Conservation (phyloP, 2,329 filamentous ascomycete genomes). For the Dactylella cylindrospora region DNA sequence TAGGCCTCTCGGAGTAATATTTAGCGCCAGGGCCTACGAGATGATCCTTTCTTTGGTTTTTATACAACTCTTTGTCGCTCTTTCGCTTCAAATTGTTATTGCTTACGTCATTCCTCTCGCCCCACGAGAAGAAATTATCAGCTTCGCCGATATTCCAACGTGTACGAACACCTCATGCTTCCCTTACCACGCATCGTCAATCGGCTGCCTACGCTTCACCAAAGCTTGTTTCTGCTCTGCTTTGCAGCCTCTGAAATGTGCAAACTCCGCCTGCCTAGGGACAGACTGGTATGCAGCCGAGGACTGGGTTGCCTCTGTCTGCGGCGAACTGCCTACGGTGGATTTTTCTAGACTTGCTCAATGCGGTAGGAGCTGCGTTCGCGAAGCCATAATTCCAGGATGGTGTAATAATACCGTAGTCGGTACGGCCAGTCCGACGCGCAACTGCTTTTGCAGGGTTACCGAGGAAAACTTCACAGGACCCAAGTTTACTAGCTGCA, state of each 20-base stretch:
- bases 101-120: too few species aligned
- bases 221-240: constrained; percentile 12
- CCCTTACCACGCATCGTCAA: constrained; percentile 11
- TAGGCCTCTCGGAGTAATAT: too few species aligned
- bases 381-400: not conserved
- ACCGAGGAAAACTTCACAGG: not conserved
- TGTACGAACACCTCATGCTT: constrained; percentile 9
- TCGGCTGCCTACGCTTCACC: constrained; percentile 7
- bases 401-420: constrained; percentile 11
- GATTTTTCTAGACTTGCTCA: not conserved
- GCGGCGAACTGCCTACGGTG: constrained; percentile 8
- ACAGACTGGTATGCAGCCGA: constrained; percentile 6
- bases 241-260: constrained; percentile 10
- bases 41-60: too few species aligned
- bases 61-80: too few species aligned
- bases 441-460: constrained; percentile 12
- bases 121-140: not conserved
- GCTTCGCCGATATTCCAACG: not conserved
- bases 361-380: constrained; percentile 9
- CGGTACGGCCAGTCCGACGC: not conserved
- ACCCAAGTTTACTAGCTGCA: not conserved
- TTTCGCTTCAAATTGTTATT: too few species aligned
- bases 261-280: constrained; percentile 1
- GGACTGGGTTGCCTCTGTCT: constrained; percentile 8
- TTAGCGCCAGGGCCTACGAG: too few species aligned